These are phyloP conservation scores for Colletotrichum australisinense DNA, from an alignment of 2,329 filamentous ascomycete species.

Conservation along the genomic window DNA sequence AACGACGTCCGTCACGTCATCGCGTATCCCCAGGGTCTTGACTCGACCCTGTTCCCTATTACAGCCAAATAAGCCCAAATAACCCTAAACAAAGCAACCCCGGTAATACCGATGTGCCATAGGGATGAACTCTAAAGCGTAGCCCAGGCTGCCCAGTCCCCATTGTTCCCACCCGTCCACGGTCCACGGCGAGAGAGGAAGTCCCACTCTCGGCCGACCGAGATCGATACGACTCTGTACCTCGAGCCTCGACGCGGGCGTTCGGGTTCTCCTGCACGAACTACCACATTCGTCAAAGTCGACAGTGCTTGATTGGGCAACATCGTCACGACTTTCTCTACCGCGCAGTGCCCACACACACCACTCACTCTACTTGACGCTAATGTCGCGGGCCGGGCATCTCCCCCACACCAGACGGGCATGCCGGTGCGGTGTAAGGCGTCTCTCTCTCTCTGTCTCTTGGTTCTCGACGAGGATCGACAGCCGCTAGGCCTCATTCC, in stretches of 20 bases:
- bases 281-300: background rate
- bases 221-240: background rate
- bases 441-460: slow-evolving; percentile 13
- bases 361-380: slow-evolving; percentile 8
- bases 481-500: slow-evolving; percentile 7
- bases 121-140: slow-evolving; percentile 6
- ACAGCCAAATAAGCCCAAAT: background rate
- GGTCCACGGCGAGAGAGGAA: background rate
- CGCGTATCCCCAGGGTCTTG: slow-evolving; percentile 6
- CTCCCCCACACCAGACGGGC: slow-evolving; percentile 19
- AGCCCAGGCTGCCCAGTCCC: background rate
- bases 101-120: slow-evolving; percentile 19
- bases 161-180: no score
- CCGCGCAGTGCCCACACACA: background rate
- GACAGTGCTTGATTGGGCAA: background rate
- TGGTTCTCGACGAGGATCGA: background rate
- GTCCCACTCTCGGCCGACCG: background rate
- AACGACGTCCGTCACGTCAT: slow-evolving; percentile 19
- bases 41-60: background rate
- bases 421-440: slow-evolving; percentile 9
- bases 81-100: background rate
- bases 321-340: background rate
- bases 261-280: background rate
- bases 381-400: slow-evolving; percentile 11
- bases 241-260: background rate